These are phyloP conservation scores for Stipa capillata DNA, from an alignment of 176 grass and related monocot genomes.

Conservation along the genomic window DNA sequence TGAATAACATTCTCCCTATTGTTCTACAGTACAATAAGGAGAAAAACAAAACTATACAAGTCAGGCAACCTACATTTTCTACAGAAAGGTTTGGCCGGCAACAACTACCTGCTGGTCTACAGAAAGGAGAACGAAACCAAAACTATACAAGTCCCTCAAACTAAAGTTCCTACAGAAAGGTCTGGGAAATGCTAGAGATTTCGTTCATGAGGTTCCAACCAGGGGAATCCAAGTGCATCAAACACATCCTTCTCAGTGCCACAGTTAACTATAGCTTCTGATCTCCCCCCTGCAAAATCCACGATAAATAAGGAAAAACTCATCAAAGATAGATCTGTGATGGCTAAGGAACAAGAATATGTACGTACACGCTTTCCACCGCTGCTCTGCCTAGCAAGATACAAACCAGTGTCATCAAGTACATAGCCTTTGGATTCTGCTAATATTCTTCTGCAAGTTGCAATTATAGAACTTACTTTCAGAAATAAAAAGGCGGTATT, in stretches of 20 bases:
- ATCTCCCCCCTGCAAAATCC: conserved; percentile 48
- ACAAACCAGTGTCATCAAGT: conserved; percentile 83
- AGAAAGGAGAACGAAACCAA: neutral
- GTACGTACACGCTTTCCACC: conserved; percentile 58
- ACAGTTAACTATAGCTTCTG: conserved; percentile 55
- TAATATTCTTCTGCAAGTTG: conserved; percentile 60
- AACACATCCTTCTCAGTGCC: conserved; percentile 84
- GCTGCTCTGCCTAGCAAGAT: conserved; percentile 51
- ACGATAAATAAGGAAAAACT: neutral
- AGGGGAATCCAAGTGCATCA: conserved; percentile 78
- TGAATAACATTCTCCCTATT: neutral
- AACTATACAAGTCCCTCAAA: neutral
- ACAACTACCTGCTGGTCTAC: neutral
- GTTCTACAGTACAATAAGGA: neutral
- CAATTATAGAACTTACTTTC: neutral
- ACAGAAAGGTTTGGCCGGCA: neutral
- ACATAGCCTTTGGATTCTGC: conserved; percentile 84
- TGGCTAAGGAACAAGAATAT: neutral
- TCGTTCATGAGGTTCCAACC: conserved; percentile 72
- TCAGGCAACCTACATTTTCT: neutral
- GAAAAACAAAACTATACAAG: neutral
- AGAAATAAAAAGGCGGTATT: neutral
- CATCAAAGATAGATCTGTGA: neutral
- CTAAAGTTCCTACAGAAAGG: neutral
- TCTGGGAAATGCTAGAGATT: conserved; percentile 30